phyloP scores from a whole-genome alignment of 2,329 filamentous ascomycete genomes.

The Bipolaris bicolor region DNA sequence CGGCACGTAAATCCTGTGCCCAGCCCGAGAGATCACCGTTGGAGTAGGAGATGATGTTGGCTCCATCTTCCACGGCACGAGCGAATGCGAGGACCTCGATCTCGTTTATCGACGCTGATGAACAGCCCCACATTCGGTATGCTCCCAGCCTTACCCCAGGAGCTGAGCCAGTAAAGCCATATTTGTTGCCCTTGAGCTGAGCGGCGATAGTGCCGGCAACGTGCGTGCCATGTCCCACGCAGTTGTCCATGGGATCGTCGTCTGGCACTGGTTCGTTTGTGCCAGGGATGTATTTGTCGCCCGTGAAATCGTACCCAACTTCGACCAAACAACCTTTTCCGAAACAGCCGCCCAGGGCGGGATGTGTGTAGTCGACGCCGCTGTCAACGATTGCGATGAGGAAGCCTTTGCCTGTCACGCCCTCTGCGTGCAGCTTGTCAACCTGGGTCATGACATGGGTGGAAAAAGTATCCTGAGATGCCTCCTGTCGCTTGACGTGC shows the following conservation, averaged over 20 bases:
- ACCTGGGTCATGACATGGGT: slow-evolving; percentile 45
- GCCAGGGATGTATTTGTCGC: slow-evolving; percentile 53
- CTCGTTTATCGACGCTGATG: slow-evolving; percentile 15
- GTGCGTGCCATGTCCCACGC: slow-evolving; percentile 63
- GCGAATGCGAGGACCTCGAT: slow-evolving; percentile 22
- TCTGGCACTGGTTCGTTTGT: slow-evolving; percentile 54
- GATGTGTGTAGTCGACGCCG: slow-evolving; percentile 64
- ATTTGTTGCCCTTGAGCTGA: slow-evolving; percentile 52
- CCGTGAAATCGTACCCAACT: slow-evolving; percentile 64
- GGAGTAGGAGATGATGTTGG: slow-evolving; percentile 45
- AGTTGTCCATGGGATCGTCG: slow-evolving; percentile 58
- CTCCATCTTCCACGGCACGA: slow-evolving; percentile 62
- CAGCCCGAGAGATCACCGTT: slow-evolving; percentile 34
- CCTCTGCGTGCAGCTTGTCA: slow-evolving; percentile 50
- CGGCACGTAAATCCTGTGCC: slow-evolving; percentile 48
- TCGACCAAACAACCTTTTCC: slow-evolving; percentile 64
- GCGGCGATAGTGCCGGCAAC: slow-evolving; percentile 66
- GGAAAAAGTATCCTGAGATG: slow-evolving; percentile 18
- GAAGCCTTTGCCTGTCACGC: slow-evolving; percentile 56
- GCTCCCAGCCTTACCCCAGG: slow-evolving; percentile 26
- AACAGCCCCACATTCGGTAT: slow-evolving; percentile 22
- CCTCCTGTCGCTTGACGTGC: slow-evolving; percentile 17
- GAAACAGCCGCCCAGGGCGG: slow-evolving; percentile 69
- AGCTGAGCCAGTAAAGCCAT: slow-evolving; percentile 28
- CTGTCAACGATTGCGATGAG: slow-evolving; percentile 54